Evolutionary conservation across 2,329 filamentous ascomycete genomes (phyloP), one percentile per base, ranked within the genome.

Genomic region (Monosporascus sp.): DNA sequence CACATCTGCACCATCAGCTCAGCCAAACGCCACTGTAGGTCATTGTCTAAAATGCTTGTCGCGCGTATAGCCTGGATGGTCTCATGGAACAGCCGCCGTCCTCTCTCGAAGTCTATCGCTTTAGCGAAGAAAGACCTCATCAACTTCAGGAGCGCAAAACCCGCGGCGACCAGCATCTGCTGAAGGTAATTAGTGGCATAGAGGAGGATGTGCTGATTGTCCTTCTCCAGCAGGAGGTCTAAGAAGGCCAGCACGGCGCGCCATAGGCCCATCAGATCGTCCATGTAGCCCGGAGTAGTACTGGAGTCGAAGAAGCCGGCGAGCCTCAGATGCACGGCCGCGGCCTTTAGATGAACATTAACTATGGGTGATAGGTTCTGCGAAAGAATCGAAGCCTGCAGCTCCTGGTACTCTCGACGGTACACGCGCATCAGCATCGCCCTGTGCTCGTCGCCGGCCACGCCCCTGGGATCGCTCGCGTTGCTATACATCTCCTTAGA

Each of bases 1-100:
- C 88, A 94, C 69, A 94, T 87, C 71, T 93, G 90, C 6, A 90
- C 88, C 77, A 93, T 87, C n/a, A 94, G 80, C 72, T 93, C 90
- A 2, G 88, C 88, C 55, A 93, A 77, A 34, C 90, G 82, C 77
- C 88, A 90, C 51, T 90, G 85, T 11, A 94, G 78, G 64, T 94
- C 90, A 63, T 93, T 93, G 56, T 86, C 82, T 44, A 86, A 81
- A 19, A 92, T 86, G 59, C 87, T 91, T 48, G 89, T 88, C 50
- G 82, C 80, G 36, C 89, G 80, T 48, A 93, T 85, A 5, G 84
- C 83, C 45, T 79, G 77, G 50, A 93, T 86, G 1, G 88, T 87
- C 45, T 81, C 78, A 59, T 89, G 81, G 65, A 93, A 91, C 11
- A 90, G 79, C 5, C 77, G 79, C 24, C 86, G 82, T 14, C 86